Evolutionary conservation across 2,329 filamentous ascomycete species (phyloP), one percentile per base, ranked within the genome.

Genomic region (Domatiomyces globalis): DNA sequence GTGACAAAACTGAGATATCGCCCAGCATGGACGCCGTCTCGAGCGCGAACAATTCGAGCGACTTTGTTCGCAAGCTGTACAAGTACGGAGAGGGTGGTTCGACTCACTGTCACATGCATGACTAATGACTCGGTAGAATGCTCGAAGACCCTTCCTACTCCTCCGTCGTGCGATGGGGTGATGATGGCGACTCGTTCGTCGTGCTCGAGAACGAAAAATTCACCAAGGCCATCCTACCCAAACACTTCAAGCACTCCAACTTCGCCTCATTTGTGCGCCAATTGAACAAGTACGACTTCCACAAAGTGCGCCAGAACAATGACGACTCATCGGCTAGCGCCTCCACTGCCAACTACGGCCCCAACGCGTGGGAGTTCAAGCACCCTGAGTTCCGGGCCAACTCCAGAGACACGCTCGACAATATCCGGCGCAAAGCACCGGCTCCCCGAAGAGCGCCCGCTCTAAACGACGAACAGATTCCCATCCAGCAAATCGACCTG

Each of bases 161-260:
- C 61, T 84, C 85, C 55, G 89, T 96, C 55, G 92, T 96, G 47
- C 79, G 90, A 70, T 98, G 92, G 92, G 89, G 89, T 54, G 87
- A 94, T 60, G 84, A 89, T 58, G 89, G 88, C 50, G 87, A 95
- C 65, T 95, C 88, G 61, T 98, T 98, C 65, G 90, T 98, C 53
- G 94, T 98, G 48, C 75, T 96, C 50, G 92, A 98, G 80, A 92
- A 95, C 76, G 90, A 96, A 67, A 95, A 94, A 68, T 98, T 98
- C 65, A 96, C 92, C 19, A 95, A 95, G 67, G 85, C 86, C 42
- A 94, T 98, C 61, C 79, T 98, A 15, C 92, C 92, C 2, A 95
- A 96, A 66, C 88, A 96, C 63, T 98, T 98, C 75, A 98, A 98
- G 70, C 92, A 96, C 71, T 94, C 87, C 77, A 95, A 95, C 67